Evolutionary conservation across 176 grass and related monocot species (phyloP).

Genomic region (Raddia guianensis): DNA sequence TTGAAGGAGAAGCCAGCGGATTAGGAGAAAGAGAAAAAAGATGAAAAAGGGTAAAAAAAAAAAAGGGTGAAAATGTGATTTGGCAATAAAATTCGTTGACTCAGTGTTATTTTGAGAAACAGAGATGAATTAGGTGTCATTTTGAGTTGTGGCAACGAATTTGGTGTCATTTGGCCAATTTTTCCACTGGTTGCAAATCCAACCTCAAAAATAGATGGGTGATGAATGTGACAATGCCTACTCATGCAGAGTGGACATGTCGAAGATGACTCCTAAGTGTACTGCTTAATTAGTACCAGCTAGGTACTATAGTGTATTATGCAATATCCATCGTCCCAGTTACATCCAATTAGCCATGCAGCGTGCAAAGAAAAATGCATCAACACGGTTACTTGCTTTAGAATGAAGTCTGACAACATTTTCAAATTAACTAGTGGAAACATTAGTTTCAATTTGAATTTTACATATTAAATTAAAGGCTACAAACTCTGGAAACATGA

Average conservation of each 20-base stretch:
- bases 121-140: too few relatives aligned
- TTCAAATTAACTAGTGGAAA: not conserved
- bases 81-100: too few relatives aligned
- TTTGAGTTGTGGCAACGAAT: too few relatives aligned
- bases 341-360: not conserved
- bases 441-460: not conserved
- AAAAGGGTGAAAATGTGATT: too few relatives aligned
- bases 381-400: too few relatives aligned
- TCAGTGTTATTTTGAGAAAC: too few relatives aligned
- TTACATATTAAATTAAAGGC: not conserved
- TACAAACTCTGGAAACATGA: not conserved
- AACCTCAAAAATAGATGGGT: conserved; percentile 24
- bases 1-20: too few relatives aligned
- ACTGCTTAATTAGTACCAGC: not conserved
- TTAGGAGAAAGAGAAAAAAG: too few relatives aligned
- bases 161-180: too few relatives aligned
- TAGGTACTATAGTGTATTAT: not conserved
- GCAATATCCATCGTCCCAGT: not conserved
- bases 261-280: conserved; percentile 8
- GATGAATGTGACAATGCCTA: not conserved
- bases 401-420: not conserved
- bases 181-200: too few relatives aligned
- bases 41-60: too few relatives aligned
- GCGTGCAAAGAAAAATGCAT: not conserved
- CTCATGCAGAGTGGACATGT: not conserved